Base-by-base conservation (phyloP, 345 rosid species). In the Lepidium didymum region DNA sequence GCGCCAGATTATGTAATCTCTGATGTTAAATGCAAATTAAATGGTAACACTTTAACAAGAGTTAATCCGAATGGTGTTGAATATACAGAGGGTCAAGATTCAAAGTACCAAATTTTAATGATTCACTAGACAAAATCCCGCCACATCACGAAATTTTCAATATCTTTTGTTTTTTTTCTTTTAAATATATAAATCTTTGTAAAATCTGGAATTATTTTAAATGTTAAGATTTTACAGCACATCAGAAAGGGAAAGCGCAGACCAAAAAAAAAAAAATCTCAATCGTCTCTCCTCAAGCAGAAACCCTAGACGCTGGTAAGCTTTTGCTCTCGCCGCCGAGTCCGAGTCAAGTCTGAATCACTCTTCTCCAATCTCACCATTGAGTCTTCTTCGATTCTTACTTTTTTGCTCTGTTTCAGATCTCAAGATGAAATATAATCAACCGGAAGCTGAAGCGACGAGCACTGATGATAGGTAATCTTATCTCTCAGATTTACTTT, bases 361-460 rank as follows among this genome's bases (percentile, higher is more conserved):
- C 43, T 0, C 12, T 6, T 34, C 35, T 35, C 38, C 11, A 35
- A 2, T 12, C 15, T 14, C 3, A 1, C 10, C 47, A 6, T 52
- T 34, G 51, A n/a, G 61, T 58, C 14, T 19, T 14, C 10, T 6
- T 11, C 64, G 61, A 23, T 73, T 79, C 69, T 56, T 10, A 56
- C 3, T 1, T 37, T 49, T 46, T 51, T 58, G 27, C 3, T 23
- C 6, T 27, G 69, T 84, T 0, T 10, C 58, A 87, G 92, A 78
- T 79, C 64, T 72, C 72, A 52, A 43, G 74, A 91, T 91, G 96
- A 91, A 88, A 76, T 84, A 87, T 29, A 84, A 79, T 29, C 78
- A 75, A 78, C 72, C 85, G 3, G 80, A 84, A 79, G 67, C 82
- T 8, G 82, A 68, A 5, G 8, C 69, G 11, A 79, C 10, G 70